Base-by-base conservation (phyloP, 495 filamentous ascomycete genomes). In the Pseudotulostoma volvatum region DNA sequence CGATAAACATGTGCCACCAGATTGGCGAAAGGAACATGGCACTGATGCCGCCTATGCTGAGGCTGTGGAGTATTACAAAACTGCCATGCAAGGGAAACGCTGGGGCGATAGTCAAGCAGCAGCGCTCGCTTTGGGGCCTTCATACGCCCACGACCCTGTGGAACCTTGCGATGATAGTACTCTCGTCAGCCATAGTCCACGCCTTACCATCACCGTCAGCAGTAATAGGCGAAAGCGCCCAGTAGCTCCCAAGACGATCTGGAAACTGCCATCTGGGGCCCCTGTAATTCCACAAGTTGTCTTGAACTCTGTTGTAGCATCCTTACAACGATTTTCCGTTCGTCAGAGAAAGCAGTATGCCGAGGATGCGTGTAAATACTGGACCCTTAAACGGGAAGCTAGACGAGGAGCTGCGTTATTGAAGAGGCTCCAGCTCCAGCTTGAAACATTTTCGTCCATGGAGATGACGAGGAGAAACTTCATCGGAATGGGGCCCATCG, bases 311-410 rank as follows among this genome's bases (percentile, higher is more conserved):
- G 79, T 96, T 17, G 77, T 88, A 38, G 75, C 71, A 38, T 80
- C 84, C 1, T 66, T 97, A 2, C 67, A 73, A 31, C 75, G 81
- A 20, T 96, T 96, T 53, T 66, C 64, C 14, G 76, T 96, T 42
- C 74, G 75, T 21, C 88, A 90, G 47, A 71, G 81, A 18, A 90
- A 88, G 48, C 85, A 95, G 34, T 99, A 82, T 60, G 78, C 85
- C 1, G 81, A 81, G 21, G 86, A 95, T 51, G 81, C 80, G 1
- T 95, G 87, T 62, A 84, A 83, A 44, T 99, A 95, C 57, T 99
- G 90, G 90, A 96, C 90, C 0, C 62, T 96, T 37, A 99, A 99
- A 57, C 72, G 90, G 28, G 90, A 99, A 56, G 82, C 88, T 31
- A 70, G 90, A 25, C 70, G 90, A 43, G 90, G 90, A 20, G 90